These are phyloP conservation scores for Quercus ilex DNA, from an alignment of 306 rosid genomes.

Conservation along the genomic window DNA sequence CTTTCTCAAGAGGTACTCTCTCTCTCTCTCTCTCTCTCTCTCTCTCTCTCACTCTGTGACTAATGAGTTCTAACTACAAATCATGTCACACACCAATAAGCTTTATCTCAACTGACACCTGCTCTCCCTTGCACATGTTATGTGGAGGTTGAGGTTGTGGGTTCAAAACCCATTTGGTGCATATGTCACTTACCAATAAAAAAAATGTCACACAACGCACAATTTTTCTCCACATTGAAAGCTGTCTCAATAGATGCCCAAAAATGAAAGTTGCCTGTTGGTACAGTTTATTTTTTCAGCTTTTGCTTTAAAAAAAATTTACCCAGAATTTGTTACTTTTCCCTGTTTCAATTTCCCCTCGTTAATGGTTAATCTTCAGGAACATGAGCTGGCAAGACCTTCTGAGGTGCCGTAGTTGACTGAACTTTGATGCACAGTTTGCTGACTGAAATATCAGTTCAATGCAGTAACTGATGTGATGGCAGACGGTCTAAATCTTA, in stretches of 20 bases:
- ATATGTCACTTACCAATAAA: too few relatives aligned
- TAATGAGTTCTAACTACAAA: too few relatives aligned
- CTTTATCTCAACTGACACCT: too few relatives aligned
- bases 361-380: slow-evolving; percentile 25
- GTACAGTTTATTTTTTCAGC: too few relatives aligned
- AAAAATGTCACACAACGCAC: too few relatives aligned
- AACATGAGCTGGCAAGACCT: slow-evolving; percentile 36
- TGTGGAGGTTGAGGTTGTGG: too few relatives aligned
- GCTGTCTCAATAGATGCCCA: background rate
- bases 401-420: slow-evolving; percentile 15
- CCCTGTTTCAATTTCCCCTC: background rate
- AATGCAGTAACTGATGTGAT: background rate
- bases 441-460: background rate
- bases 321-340: background rate
- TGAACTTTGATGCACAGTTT: background rate
- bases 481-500: background rate
- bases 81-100: too few relatives aligned
- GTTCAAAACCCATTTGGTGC: too few relatives aligned
- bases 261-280: background rate
- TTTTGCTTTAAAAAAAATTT: too few relatives aligned
- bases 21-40: background rate
- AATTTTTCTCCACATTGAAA: background rate
- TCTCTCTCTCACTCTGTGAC: background rate
- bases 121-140: too few relatives aligned
- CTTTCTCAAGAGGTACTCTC: slow-evolving; percentile 53